These are phyloP conservation scores for Pleoardoris graminearum DNA, from an alignment of 2,329 filamentous ascomycete species.

Conservation along the genomic window DNA sequence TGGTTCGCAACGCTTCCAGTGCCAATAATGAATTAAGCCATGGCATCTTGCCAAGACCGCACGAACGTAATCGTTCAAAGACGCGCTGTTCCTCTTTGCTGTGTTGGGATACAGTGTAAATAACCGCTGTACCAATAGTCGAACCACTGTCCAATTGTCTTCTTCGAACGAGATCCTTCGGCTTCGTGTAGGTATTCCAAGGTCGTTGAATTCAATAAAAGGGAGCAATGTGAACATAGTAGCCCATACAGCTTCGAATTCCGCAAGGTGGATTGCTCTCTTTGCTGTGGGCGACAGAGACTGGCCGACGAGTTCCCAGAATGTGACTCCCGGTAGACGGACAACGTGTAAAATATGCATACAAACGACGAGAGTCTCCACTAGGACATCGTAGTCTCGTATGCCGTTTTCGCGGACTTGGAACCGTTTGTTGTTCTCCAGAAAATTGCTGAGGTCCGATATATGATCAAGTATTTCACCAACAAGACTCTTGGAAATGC, in stretches of 20 bases:
- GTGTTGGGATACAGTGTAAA: conserved; percentile 54
- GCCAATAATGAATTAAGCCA: conserved; percentile 58
- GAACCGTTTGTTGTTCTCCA: conserved; percentile 50
- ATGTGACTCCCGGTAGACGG: conserved; percentile 35
- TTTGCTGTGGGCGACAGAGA: conserved; percentile 29
- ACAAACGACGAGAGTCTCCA: conserved; percentile 54
- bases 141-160: conserved; percentile 57
- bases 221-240: conserved; percentile 59
- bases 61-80: conserved; percentile 61
- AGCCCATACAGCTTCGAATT: conserved; percentile 47
- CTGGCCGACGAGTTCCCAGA: conserved; percentile 52
- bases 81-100: conserved; percentile 42
- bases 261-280: conserved; percentile 28
- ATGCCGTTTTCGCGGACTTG: conserved; percentile 54
- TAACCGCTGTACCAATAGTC: conserved; percentile 51
- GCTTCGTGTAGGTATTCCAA: conserved; percentile 52
- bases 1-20: conserved; percentile 60
- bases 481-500: conserved; percentile 44
- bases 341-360: conserved; percentile 48
- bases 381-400: conserved; percentile 46
- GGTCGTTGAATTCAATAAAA: conserved; percentile 55
- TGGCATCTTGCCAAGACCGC: conserved; percentile 57
- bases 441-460: conserved; percentile 46
- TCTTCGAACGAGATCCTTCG: conserved; percentile 44
- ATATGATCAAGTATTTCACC: conserved; percentile 37